These are phyloP conservation scores for Colletotrichum somersetense DNA, from an alignment of 2,329 filamentous ascomycete species.

Conservation along the genomic window DNA sequence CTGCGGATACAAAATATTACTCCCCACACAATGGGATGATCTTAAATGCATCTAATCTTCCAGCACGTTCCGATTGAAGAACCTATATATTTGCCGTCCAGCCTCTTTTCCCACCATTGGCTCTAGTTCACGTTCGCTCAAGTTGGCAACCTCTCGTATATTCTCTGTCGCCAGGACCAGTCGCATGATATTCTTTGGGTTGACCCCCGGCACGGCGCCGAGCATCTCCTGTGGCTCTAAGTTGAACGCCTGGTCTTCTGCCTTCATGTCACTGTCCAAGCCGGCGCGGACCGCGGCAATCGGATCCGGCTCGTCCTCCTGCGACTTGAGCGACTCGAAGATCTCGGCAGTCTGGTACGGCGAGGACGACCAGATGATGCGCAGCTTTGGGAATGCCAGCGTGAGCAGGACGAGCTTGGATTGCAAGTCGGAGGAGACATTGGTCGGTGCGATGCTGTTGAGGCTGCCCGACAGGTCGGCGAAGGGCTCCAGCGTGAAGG, in stretches of 20 bases:
- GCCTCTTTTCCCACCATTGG: slow-evolving; percentile 82
- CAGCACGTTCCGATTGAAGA: slow-evolving; percentile 79
- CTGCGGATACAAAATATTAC: too few species aligned
- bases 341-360: slow-evolving; percentile 98
- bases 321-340: slow-evolving; percentile 91
- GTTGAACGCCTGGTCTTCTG: slow-evolving; percentile 81
- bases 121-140: slow-evolving; percentile 79
- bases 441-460: slow-evolving; percentile 71
- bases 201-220: slow-evolving; percentile 85
- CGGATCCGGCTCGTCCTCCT: slow-evolving; percentile 91
- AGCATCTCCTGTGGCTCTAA: slow-evolving; percentile 93
- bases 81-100: slow-evolving; percentile 80
- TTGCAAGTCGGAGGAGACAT: slow-evolving; percentile 80
- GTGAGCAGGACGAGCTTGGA: slow-evolving; percentile 93
- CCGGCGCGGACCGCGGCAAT: slow-evolving; percentile 87
- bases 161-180: slow-evolving; percentile 81
- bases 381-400: slow-evolving; percentile 88
- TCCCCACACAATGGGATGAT: not conserved
- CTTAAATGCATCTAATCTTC: slow-evolving; percentile 57
- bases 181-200: slow-evolving; percentile 79
- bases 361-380: slow-evolving; percentile 92
- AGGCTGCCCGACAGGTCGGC: slow-evolving; percentile 75
- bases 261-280: slow-evolving; percentile 72
- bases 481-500: slow-evolving; percentile 91
- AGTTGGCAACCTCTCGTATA: slow-evolving; percentile 87